A percentile compares a stretch with the other conserved stretches of the same genome.
These are phyloP conservation scores for Mycena citricolor DNA, from an alignment of 1,284 basidiomycete species.

Conservation along the genomic window DNA sequence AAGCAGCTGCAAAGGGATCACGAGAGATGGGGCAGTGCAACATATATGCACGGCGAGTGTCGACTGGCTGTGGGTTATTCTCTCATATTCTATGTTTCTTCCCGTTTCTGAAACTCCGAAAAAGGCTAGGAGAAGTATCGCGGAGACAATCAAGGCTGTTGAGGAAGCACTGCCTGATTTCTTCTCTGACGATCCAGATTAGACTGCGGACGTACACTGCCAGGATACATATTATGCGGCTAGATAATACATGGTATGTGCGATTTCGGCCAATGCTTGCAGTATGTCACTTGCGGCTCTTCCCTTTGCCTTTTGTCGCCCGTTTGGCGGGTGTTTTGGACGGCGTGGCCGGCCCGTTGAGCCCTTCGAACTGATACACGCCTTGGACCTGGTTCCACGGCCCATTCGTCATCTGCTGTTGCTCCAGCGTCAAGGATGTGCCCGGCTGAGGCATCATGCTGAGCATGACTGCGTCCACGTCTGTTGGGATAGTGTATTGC, in stretches of 20 bases:
- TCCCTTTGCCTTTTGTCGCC: conserved; percentile 17
- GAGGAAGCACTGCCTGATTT: conserved; percentile 60
- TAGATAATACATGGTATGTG: conserved; percentile 3
- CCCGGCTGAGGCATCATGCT: conserved; percentile 50
- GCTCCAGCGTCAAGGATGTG: conserved; percentile 8
- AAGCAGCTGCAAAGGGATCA: conserved; percentile 60
- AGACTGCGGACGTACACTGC: neutral
- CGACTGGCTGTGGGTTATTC: conserved; percentile 34
- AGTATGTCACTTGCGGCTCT: conserved; percentile 17
- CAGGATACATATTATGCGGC: neutral
- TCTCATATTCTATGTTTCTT: too few species aligned
- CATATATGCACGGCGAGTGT: conserved; percentile 75
- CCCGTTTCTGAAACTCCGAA: too few species aligned
- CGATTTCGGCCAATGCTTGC: neutral
- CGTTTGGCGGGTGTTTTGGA: conserved; percentile 1
- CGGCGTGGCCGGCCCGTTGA: neutral
- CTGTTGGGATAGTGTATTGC: conserved; percentile 49
- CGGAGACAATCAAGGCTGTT: conserved; percentile 50
- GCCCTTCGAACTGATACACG: conserved; percentile 9
- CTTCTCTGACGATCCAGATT: conserved; percentile 37
- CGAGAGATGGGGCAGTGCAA: conserved; percentile 64
- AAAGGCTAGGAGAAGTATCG: conserved; percentile 51
- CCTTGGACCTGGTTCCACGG: conserved; percentile 30
- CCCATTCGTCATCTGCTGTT: conserved; percentile 28
- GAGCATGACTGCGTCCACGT: conserved; percentile 63